Conservation (phyloP, 179 eudicot species). For the Silene coronaria region DNA sequence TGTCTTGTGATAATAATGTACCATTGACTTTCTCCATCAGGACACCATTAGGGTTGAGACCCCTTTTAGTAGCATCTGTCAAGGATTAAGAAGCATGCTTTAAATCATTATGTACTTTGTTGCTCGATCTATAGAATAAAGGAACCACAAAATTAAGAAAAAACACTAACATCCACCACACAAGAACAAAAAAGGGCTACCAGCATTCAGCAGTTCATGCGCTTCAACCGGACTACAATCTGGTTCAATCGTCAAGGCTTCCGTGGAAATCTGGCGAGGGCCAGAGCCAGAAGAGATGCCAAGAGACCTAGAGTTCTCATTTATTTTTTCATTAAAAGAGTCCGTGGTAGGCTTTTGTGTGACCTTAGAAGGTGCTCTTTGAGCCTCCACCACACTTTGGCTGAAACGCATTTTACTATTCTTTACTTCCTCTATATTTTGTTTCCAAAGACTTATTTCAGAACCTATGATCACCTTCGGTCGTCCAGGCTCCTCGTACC, state of each 20-base stretch:
- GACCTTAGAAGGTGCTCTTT: constrained; percentile 10
- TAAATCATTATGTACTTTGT: constrained; percentile 3
- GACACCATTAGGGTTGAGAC: constrained; percentile 18
- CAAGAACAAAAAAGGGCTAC: constrained; percentile 8
- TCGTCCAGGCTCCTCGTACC: constrained; percentile 10
- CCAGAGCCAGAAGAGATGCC: constrained; percentile 9
- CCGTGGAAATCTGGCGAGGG: background rate
- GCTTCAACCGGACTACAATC: constrained; percentile 12
- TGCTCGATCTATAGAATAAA: constrained; percentile 7
- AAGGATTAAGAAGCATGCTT: constrained; percentile 16
- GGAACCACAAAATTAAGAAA: background rate
- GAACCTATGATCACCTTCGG: background rate
- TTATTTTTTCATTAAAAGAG: constrained; percentile 1
- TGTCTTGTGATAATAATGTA: constrained; percentile 9
- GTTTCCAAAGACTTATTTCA: constrained; percentile 14
- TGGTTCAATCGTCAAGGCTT: constrained; percentile 13
- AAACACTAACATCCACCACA: constrained; percentile 5
- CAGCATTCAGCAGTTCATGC: constrained; percentile 17
- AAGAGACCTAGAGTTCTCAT: constrained; percentile 7
- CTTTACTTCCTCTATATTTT: background rate
- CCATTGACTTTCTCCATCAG: constrained; percentile 13
- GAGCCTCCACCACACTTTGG: constrained; percentile 20
- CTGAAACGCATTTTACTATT: constrained; percentile 12
- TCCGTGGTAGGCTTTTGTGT: background rate
- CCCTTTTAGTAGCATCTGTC: constrained; percentile 20